Base-by-base conservation (phyloP, 1,139 yeast species). In the Pichia sp. region DNA sequence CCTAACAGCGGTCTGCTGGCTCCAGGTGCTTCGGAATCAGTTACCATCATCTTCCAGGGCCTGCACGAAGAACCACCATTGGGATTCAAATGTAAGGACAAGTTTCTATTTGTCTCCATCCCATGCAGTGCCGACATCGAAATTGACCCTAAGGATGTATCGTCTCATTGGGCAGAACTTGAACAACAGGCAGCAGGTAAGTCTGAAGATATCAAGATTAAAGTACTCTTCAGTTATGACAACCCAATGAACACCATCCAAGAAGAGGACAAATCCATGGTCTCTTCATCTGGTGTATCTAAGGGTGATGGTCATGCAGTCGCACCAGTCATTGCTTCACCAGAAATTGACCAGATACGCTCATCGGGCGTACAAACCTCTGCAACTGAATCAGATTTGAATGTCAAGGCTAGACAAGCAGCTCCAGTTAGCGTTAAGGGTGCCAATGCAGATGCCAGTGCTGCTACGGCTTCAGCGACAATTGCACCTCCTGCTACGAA, bases 21-120 rank as follows among this genome's bases (percentile, higher is more conserved):
- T 28, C 91, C 97, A 12, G 93, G 94, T 27, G 74, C 74, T 45
- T 62, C 78, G 11, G 66, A 78, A 37, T 76, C 81, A 41, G 84
- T 91, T 35, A 74, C 88, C 34, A 82, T 91, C 49, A 85, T 86
- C 51, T 77, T 87, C 46, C 88, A 88, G 59, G 95, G 95, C 10
- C 69, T 82, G 52, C 66, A 78, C 39, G 79, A 78, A 50, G 87
- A 84, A 44, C 88, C 93, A 41, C 69, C 77, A 10, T 61, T 73
- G 34, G 85, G 77, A 51, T 74, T 71, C 62, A 80, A 80, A 62
- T 82, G 94, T 61, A 83, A 81, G 60, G 97, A 91, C 63, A 91
- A 91, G 64, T 91, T 91, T 59, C 74, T 91, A 56, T 80, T 91
- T 44, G 91, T 88, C 50, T 77, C 93, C 22, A 69, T 87, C 48